These are phyloP conservation scores for Excoecaria agallocha DNA, from an alignment of 345 rosid species.

Conservation along the genomic window DNA sequence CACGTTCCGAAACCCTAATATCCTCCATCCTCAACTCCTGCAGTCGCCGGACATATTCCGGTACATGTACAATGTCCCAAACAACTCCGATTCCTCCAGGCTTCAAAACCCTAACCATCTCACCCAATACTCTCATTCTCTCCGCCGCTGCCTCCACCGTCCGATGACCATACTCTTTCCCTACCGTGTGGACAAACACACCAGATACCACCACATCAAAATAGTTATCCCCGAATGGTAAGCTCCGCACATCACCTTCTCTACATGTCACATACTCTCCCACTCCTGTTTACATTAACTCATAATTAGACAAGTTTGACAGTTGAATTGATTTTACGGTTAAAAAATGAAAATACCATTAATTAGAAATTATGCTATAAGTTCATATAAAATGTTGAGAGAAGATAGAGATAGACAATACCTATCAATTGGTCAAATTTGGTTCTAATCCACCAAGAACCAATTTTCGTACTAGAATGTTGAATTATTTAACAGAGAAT, in stretches of 20 bases:
- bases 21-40: conserved; percentile 92
- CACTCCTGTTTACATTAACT: conserved; percentile 46
- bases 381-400: no score
- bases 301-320: no score
- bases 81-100: conserved; percentile 75
- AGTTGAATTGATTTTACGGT: no score
- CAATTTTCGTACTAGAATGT: neutral
- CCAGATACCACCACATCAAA: conserved; percentile 96
- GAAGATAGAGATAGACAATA: no score
- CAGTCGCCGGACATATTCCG: conserved; percentile 73
- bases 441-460: neutral
- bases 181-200: conserved; percentile 72
- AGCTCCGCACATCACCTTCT: conserved; percentile 79
- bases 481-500: no score
- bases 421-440: neutral
- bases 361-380: no score
- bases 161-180: conserved; percentile 78
- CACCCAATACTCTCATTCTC: conserved; percentile 78
- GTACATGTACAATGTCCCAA: conserved; percentile 83
- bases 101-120: conserved; percentile 83
- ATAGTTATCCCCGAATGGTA: conserved; percentile 78
- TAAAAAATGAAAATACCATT: no score
- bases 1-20: conserved; percentile 68
- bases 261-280: conserved; percentile 94
- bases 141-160: conserved; percentile 93